Evolutionary conservation across 768 basidiomycete species (phyloP).

Genomic region (Mrakia gelida): DNA sequence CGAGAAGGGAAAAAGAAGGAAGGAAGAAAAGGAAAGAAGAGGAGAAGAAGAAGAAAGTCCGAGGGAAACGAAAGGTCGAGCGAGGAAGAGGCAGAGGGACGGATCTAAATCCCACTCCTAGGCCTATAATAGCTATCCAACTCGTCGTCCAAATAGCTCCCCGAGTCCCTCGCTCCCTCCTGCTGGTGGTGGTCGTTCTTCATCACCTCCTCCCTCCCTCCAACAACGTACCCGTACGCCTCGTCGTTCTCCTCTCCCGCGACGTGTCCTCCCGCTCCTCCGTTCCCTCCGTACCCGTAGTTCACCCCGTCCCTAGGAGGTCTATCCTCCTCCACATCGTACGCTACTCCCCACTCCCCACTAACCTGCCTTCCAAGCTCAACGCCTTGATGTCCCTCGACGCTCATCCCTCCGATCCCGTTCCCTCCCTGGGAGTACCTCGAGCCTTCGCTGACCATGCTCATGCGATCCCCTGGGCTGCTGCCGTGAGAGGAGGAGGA

Average conservation of each 20-base stretch:
- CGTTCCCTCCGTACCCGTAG: not conserved
- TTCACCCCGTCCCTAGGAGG: not conserved
- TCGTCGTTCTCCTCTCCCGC: not conserved
- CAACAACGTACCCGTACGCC: slow-evolving; percentile 1
- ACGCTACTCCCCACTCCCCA: slow-evolving; percentile 12
- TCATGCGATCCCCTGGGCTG: not conserved
- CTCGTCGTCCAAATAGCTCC: slow-evolving; percentile 8
- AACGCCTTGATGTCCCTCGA: not conserved
- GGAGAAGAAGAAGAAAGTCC: not conserved
- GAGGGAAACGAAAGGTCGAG: not conserved
- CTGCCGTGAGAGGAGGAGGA: not conserved
- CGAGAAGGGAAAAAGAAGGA: not conserved
- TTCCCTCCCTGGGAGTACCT: not conserved
- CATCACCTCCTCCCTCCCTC: not conserved
- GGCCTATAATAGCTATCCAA: slow-evolving; percentile 11
- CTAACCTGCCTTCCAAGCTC: slow-evolving; percentile 11
- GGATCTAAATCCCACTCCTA: slow-evolving; percentile 14
- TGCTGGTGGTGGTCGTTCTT: not conserved
- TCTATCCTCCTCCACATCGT: slow-evolving; percentile 11
- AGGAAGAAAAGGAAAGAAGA: not conserved
- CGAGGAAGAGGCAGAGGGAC: not conserved
- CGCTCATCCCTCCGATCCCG: not conserved
- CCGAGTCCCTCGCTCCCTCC: not conserved
- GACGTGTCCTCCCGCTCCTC: not conserved
- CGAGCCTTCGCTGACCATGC: not conserved